Base-by-base conservation (phyloP, 257 asterid species). In the Solanum sejunctum region DNA sequence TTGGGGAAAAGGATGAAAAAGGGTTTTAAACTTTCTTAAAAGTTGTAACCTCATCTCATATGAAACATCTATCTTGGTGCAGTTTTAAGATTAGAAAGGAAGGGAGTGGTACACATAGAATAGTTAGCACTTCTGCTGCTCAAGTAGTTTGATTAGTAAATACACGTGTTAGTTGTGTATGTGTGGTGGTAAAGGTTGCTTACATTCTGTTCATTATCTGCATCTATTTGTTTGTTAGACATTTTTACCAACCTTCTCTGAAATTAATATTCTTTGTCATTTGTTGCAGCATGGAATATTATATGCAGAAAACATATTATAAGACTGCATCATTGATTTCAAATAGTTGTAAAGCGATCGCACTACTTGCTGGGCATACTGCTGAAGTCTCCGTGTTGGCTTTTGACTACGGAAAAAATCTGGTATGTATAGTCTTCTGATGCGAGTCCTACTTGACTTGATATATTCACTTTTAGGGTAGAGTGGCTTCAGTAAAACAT, bases 261-360 rank as follows among this genome's bases (percentile, higher is more conserved):
- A 77, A 75, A 23, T 51, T 77, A 51, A 26, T 52, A 17, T 77
- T 51, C 63, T 26, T 17, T 8, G 26, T 52, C 47, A 51, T 83
- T 52, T 70, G 15, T 70, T 39, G 79, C 79, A 70, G 99, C 92
- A 97, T 97, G 99, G 98, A 97, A 43, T 93, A 95, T 90, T 97
- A 97, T 88, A 91, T 97, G 99, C 97, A 95, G 89, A 97, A 97
- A 93, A 97, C 99, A 57, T 95, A 93, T 91, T 95, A 93, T 86
- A 97, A 97, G 91, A 95, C 99, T 52, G 98, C 98, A 45, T 97
- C 99, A 43, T 85, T 97, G 90, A 94, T 97, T 89, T 95, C 98
- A 86, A 97, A 94, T 89, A 97, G 99, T 88, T 93, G 98, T 89
- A 93, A 97, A 88, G 92, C 99, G 8, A 91, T 95, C 82, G 96